Conservation (phyloP, 1,139 yeast genomes). For the Scheffersomyces quercinus region DNA sequence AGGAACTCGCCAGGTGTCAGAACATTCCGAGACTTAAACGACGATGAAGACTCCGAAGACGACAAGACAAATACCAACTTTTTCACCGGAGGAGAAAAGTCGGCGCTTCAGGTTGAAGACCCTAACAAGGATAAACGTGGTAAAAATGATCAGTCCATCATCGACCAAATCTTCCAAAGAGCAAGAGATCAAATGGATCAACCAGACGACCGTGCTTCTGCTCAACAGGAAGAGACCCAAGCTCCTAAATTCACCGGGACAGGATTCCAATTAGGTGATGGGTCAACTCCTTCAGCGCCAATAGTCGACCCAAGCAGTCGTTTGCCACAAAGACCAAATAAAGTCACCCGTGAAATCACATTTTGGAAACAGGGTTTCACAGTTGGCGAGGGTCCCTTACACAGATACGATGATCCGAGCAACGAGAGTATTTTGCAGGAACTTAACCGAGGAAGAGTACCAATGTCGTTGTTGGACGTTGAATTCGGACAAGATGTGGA, state of each 20-base stretch:
- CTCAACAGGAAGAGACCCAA: slow-evolving; percentile 16
- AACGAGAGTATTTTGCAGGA: slow-evolving; percentile 77
- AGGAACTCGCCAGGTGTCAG: slow-evolving; percentile 28
- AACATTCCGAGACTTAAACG: slow-evolving; percentile 55
- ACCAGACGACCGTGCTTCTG: slow-evolving; percentile 48
- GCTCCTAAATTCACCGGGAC: slow-evolving; percentile 56
- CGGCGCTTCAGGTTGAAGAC: slow-evolving; percentile 90
- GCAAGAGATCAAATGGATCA: slow-evolving; percentile 46
- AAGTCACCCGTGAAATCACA: slow-evolving; percentile 73
- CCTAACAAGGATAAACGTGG: slow-evolving; percentile 51
- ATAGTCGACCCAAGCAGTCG: slow-evolving; percentile 32
- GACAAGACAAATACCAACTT: slow-evolving; percentile 70
- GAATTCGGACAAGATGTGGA: slow-evolving; percentile 95
- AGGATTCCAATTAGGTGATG: slow-evolving; percentile 79
- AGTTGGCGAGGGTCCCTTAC: slow-evolving; percentile 85
- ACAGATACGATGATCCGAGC: slow-evolving; percentile 86
- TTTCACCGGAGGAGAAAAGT: slow-evolving; percentile 95
- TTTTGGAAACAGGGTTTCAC: slow-evolving; percentile 98
- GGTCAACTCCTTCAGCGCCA: slow-evolving; percentile 46
- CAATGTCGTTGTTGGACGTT: slow-evolving; percentile 79
- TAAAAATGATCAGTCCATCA: slow-evolving; percentile 44
- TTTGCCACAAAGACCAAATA: slow-evolving; percentile 37
- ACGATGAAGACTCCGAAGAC: slow-evolving; percentile 54
- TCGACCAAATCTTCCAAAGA: slow-evolving; percentile 47
- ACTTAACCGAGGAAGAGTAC: slow-evolving; percentile 89